phyloP scores from a whole-genome alignment of 768 basidiomycete genomes.

The Boletus rufocinnamomeus region DNA sequence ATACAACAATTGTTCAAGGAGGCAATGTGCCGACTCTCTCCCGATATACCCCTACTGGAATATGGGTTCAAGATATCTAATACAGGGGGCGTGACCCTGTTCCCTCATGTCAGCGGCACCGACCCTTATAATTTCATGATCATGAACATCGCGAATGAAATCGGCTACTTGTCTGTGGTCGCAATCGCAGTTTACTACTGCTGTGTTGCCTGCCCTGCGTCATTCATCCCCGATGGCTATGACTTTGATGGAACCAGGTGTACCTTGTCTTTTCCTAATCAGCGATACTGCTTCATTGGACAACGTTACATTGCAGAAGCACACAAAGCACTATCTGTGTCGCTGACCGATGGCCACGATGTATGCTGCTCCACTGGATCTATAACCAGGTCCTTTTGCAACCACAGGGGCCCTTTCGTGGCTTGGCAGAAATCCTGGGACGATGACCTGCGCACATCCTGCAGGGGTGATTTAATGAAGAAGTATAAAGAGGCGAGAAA shows the following conservation, averaged over 20 bases:
- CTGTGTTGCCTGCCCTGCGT: constrained; percentile 10
- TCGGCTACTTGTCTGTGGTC: constrained; percentile 3
- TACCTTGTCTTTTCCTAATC: not conserved
- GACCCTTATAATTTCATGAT: constrained; percentile 18
- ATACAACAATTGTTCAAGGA: constrained; percentile 16
- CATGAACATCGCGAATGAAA: constrained; percentile 18
- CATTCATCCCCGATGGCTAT: constrained; percentile 13
- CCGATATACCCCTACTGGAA: not conserved
- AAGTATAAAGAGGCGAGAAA: not conserved
- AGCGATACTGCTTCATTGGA: constrained; percentile 3
- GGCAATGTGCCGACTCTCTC: not conserved
- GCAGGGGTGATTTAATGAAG: not conserved
- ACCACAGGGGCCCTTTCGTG: no score
- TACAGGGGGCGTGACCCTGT: not conserved
- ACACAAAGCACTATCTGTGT: not conserved
- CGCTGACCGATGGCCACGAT: no score
- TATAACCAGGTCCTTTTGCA: no score
- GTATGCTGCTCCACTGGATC: no score
- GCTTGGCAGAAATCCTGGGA: no score
- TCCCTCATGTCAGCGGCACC: constrained; percentile 5
- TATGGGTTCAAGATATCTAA: not conserved
- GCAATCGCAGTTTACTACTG: constrained; percentile 9
- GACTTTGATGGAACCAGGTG: not conserved
- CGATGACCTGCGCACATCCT: not conserved
- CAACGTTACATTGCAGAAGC: not conserved